Evolutionary conservation across 2,329 filamentous ascomycete genomes (phyloP).

Genomic region (Hymenoscyphus fructigenus): DNA sequence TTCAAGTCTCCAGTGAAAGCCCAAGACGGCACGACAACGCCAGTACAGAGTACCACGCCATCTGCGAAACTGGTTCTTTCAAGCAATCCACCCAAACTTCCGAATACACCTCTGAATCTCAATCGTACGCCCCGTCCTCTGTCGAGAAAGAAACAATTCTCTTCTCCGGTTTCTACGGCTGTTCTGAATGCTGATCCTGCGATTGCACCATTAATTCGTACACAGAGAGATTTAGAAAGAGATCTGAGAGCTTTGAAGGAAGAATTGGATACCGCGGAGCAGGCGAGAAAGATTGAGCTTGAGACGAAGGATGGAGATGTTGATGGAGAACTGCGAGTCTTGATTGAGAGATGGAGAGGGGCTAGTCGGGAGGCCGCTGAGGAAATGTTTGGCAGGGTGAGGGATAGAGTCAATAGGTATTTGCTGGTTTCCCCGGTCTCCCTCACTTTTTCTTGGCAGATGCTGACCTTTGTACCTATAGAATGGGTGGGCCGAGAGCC

Average conservation of each 20-base stretch:
- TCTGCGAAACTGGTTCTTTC: conserved; percentile 19
- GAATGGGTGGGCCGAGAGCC: conserved; percentile 60
- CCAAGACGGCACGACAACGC: conserved; percentile 16
- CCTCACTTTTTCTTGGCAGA: not conserved
- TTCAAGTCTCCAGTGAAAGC: conserved; percentile 29
- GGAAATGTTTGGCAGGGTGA: conserved; percentile 61
- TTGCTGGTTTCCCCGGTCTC: conserved; percentile 3
- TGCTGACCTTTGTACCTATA: conserved; percentile 6
- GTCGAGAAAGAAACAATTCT: conserved; percentile 26
- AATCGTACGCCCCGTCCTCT: conserved; percentile 5
- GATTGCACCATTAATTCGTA: conserved; percentile 34
- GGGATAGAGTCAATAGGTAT: conserved; percentile 55
- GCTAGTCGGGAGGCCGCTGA: conserved; percentile 65
- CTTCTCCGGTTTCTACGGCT: conserved; percentile 36
- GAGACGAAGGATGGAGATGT: conserved; percentile 47
- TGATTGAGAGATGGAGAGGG: conserved; percentile 60
- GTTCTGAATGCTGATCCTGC: conserved; percentile 35
- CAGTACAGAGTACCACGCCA: conserved; percentile 2
- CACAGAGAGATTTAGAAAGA: conserved; percentile 37
- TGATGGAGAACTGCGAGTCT: conserved; percentile 54
- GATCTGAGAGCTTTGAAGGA: conserved; percentile 33
- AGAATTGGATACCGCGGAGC: conserved; percentile 50
- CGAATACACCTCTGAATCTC: conserved; percentile 14
- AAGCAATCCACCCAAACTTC: conserved; percentile 10
- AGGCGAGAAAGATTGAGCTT: conserved; percentile 52